Percentiles rank a stretch among this genome's conserved stretches.
These are phyloP conservation scores for Beta lomatogona DNA, from an alignment of 179 eudicot genomes.

Conservation along the genomic window DNA sequence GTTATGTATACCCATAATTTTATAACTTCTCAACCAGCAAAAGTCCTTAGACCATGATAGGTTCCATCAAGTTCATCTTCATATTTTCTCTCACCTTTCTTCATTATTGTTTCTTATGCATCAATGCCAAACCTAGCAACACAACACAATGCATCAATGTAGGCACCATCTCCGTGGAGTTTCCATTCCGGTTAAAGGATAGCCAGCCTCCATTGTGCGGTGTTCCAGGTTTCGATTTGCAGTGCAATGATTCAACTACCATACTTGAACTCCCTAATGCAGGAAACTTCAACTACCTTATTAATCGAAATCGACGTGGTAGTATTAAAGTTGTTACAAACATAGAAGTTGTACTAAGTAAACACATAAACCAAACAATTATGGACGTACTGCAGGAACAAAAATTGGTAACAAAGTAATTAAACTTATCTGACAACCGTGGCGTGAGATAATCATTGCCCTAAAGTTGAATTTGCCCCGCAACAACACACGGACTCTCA, in stretches of 20 bases:
- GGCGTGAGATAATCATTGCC: no score
- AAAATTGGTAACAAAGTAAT: no score
- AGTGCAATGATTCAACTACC: background rate
- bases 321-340: no score
- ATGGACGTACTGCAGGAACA: no score
- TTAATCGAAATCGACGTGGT: no score
- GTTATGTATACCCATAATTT: no score
- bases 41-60: background rate
- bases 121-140: background rate
- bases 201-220: slow-evolving; percentile 7
- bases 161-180: background rate
- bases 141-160: background rate
- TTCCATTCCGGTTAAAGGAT: slow-evolving; percentile 9
- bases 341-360: no score
- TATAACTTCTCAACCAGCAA: no score
- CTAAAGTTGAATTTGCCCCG: no score
- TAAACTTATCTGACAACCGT: no score
- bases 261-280: background rate
- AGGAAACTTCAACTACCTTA: background rate
- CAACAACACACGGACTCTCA: no score
- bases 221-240: slow-evolving; percentile 3
- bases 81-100: background rate
- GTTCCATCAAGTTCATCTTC: background rate
- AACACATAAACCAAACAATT: no score
- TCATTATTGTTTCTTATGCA: background rate